Evolutionary conservation across 2,329 filamentous ascomycete species (phyloP).

Genomic region (Colletotrichum tofieldiae): DNA sequence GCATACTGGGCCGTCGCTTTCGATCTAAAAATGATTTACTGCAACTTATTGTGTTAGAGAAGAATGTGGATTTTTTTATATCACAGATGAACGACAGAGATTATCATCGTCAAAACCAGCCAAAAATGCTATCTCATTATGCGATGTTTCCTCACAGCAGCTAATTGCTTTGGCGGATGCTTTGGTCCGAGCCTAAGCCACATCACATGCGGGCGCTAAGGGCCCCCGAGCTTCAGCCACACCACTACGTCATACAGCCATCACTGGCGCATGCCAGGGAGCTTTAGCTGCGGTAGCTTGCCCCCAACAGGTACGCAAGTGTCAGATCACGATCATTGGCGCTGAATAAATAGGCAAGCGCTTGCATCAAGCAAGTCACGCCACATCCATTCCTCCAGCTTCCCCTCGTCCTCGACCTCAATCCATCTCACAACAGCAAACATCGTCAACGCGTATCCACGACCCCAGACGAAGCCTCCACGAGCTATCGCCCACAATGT

Average conservation of each 20-base stretch:
- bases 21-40: fast-evolving
- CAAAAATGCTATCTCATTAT: neutral
- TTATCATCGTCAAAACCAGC: neutral
- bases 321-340: constrained; percentile 37
- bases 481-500: constrained; percentile 15
- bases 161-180: neutral
- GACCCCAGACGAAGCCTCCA: neutral
- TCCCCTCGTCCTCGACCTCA: neutral
- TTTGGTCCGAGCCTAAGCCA: constrained; percentile 6
- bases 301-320: constrained; percentile 26
- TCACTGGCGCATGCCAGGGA: constrained; percentile 36
- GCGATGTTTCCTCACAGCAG: neutral
- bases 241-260: constrained; percentile 38
- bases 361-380: neutral
- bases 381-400: neutral
- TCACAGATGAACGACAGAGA: neutral
- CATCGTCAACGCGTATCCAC: neutral
- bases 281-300: constrained; percentile 32
- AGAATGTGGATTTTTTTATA: neutral
- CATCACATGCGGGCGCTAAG: constrained; percentile 15
- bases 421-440: neutral
- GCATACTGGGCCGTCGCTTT: neutral
- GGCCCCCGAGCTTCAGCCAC: constrained; percentile 20
- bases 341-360: constrained; percentile 29
- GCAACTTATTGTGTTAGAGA: neutral